Evolutionary conservation across 2,329 filamentous ascomycete species (phyloP).

Genomic region (Fusarium ramigenum): DNA sequence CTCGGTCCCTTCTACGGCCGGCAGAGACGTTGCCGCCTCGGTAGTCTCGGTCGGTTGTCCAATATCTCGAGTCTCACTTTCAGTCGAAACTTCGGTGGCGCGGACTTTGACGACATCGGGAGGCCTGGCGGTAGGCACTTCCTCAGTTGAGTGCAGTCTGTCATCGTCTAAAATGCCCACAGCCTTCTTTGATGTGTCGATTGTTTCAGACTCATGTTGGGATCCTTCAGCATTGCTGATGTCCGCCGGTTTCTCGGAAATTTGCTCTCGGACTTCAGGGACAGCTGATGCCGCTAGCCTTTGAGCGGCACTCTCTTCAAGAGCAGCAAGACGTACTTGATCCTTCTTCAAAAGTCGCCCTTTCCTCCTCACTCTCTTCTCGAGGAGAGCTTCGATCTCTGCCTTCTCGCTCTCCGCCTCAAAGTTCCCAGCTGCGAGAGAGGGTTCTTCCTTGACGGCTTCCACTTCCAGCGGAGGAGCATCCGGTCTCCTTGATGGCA

Average conservation of each 20-base stretch:
- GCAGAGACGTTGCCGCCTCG: background rate
- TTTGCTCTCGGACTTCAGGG: conserved; percentile 32
- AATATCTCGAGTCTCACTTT: background rate
- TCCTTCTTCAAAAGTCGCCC: conserved; percentile 40
- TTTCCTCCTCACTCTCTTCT: conserved; percentile 49
- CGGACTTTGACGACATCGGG: background rate
- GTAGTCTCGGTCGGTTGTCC: background rate
- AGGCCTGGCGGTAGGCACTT: background rate
- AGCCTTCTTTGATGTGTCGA: background rate
- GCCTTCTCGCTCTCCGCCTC: conserved; percentile 39
- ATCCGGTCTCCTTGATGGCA: conserved; percentile 45
- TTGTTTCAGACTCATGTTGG: background rate
- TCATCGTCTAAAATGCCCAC: background rate
- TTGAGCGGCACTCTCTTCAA: conserved; percentile 36
- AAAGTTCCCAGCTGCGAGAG: conserved; percentile 36
- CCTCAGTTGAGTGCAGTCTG: background rate
- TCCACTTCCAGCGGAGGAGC: conserved; percentile 22
- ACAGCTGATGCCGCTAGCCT: conserved; percentile 43
- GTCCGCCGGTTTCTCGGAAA: conserved; percentile 18
- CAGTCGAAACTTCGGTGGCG: background rate
- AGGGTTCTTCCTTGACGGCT: conserved; percentile 33
- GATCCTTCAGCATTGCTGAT: background rate
- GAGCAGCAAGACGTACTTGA: conserved; percentile 22
- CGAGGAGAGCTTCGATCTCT: conserved; percentile 51
- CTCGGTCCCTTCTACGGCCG: background rate